A percentile compares a stretch with the other conserved stretches of the same genome.
These are phyloP conservation scores for Starmera amethionina DNA, from an alignment of 805 yeast genomes.

Conservation along the genomic window DNA sequence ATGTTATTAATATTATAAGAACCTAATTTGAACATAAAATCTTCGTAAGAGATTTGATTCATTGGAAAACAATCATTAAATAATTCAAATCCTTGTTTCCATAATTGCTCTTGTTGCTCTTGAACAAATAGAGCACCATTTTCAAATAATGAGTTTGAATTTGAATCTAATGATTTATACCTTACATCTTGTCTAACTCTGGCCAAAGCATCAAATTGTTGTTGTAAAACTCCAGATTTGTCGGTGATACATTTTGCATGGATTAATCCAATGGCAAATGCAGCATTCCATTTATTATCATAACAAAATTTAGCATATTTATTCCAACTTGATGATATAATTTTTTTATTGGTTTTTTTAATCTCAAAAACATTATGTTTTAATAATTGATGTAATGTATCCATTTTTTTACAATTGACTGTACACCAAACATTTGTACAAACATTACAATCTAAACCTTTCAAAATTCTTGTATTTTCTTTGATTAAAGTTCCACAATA, in stretches of 20 bases:
- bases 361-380: constrained; percentile 40
- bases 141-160: background rate
- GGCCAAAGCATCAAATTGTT: constrained; percentile 57
- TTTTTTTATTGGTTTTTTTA: constrained; percentile 24
- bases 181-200: constrained; percentile 58
- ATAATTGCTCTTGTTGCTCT: constrained; percentile 46
- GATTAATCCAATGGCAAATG: constrained; percentile 52
- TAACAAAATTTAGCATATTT: constrained; percentile 51
- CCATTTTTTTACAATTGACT: constrained; percentile 43
- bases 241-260: constrained; percentile 35
- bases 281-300: constrained; percentile 58
- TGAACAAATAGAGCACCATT: constrained; percentile 41
- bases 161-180: constrained; percentile 45
- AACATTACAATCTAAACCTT: constrained; percentile 53
- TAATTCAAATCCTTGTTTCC: constrained; percentile 47
- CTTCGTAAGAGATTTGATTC: constrained; percentile 33
- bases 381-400: constrained; percentile 42
- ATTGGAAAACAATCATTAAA: constrained; percentile 39
- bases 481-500: constrained; percentile 46
- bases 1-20: constrained; percentile 67
- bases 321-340: constrained; percentile 40
- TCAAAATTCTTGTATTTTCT: constrained; percentile 14
- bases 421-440: constrained; percentile 70
- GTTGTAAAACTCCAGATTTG: constrained; percentile 26
- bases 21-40: constrained; percentile 55